Evolutionary conservation across 2,329 filamentous ascomycete genomes (phyloP).

Genomic region (Clarireedia sp.): DNA sequence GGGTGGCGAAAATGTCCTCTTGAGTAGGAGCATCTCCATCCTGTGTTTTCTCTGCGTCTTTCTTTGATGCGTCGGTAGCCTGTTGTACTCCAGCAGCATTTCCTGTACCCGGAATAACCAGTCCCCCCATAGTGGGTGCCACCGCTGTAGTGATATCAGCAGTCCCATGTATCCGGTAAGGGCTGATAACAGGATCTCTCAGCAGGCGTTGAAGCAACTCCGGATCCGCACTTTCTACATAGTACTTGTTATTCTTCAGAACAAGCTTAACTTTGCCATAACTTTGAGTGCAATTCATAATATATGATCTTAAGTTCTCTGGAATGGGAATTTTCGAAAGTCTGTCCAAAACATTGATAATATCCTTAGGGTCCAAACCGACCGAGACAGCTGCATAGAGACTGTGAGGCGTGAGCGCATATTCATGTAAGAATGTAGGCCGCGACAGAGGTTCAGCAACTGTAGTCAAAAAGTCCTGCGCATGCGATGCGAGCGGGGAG

Average conservation of each 20-base stretch:
- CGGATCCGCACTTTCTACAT: slow-evolving; percentile 84
- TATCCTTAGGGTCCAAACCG: slow-evolving; percentile 81
- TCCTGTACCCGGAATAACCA: slow-evolving; percentile 91
- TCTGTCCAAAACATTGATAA: slow-evolving; percentile 78
- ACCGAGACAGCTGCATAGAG: slow-evolving; percentile 93
- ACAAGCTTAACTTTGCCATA: slow-evolving; percentile 96
- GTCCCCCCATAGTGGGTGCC: slow-evolving; percentile 75
- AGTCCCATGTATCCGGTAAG: slow-evolving; percentile 63
- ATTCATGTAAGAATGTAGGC: slow-evolving; percentile 88
- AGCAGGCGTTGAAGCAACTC: slow-evolving; percentile 80
- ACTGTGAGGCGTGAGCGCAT: slow-evolving; percentile 83
- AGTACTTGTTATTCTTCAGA: slow-evolving; percentile 89
- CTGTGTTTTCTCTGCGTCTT: slow-evolving; percentile 34
- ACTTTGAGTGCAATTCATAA: slow-evolving; percentile 70
- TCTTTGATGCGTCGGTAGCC: slow-evolving; percentile 40
- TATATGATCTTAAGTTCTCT: slow-evolving; percentile 68
- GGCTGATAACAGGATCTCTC: slow-evolving; percentile 73
- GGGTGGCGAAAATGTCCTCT: slow-evolving; percentile 61
- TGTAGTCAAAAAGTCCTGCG: slow-evolving; percentile 90
- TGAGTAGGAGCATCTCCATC: slow-evolving; percentile 48
- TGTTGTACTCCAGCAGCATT: slow-evolving; percentile 85
- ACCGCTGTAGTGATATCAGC: slow-evolving; percentile 69
- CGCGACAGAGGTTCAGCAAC: slow-evolving; percentile 90
- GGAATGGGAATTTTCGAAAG: slow-evolving; percentile 86
- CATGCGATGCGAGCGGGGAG: slow-evolving; percentile 75